Conservation (phyloP, 495 filamentous ascomycete species). For the Annulohypoxylon bovei region DNA sequence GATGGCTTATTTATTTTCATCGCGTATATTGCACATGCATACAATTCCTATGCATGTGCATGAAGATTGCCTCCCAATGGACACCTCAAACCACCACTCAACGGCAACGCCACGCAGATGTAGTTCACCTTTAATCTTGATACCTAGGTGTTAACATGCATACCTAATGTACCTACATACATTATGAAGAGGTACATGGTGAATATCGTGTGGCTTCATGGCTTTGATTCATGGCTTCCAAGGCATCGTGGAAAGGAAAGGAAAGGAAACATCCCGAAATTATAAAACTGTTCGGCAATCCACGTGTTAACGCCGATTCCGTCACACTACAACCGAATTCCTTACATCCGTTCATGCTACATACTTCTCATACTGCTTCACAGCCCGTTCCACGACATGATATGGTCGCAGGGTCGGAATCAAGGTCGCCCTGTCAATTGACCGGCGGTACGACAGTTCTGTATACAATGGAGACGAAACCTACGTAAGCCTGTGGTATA, state of each 20-base stretch:
- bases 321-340: slow-evolving; percentile 15
- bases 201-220: neutral
- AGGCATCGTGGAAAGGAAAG: neutral
- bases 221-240: neutral
- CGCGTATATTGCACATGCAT: slow-evolving; percentile 11
- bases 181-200: neutral
- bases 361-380: slow-evolving; percentile 8
- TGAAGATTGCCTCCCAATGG: neutral
- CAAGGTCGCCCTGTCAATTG: slow-evolving; percentile 19
- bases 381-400: slow-evolving; percentile 14
- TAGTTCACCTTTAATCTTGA: slow-evolving; percentile 3
- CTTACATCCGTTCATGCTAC: neutral
- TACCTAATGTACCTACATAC: neutral
- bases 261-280: slow-evolving; percentile 3
- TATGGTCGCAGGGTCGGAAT: slow-evolving; percentile 10
- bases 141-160: neutral
- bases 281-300: slow-evolving; percentile 2
- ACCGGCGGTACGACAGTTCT: slow-evolving; percentile 2
- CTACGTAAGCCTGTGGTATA: slow-evolving; percentile 25
- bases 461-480: neutral
- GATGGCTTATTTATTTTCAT: slow-evolving; percentile 13
- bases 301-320: slow-evolving; percentile 4
- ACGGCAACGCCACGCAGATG: slow-evolving; percentile 19
- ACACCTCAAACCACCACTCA: slow-evolving; percentile 3
- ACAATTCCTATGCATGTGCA: slow-evolving; percentile 14